Percentiles rank a stretch among this genome's conserved stretches.
phyloP scores from a whole-genome alignment of 805 yeast species.

The Yarrowia porcina region DNA sequence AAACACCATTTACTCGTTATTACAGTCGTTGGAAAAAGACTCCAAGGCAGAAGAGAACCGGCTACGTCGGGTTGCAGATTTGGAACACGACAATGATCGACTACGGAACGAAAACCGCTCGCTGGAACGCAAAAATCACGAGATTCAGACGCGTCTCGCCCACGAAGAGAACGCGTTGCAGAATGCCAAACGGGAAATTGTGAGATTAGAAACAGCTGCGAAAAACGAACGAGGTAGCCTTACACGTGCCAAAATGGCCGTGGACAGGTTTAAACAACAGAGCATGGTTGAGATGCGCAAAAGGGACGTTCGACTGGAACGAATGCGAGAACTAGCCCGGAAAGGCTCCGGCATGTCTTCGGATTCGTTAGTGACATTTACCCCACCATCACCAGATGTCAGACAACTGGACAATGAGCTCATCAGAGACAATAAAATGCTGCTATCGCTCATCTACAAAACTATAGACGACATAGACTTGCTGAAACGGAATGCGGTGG shows the following conservation, averaged over 20 bases:
- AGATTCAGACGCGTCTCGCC: background rate
- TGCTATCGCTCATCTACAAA: conserved; percentile 27
- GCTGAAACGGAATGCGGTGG: conserved; percentile 23
- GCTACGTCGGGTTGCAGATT: conserved; percentile 24
- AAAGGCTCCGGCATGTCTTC: conserved; percentile 22
- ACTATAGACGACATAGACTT: conserved; percentile 25
- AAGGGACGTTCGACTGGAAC: conserved; percentile 31
- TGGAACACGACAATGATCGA: conserved; percentile 24
- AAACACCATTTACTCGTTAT: conserved; percentile 32
- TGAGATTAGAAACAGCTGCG: background rate
- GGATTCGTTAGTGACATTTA: conserved; percentile 28
- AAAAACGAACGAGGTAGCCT: conserved; percentile 19
- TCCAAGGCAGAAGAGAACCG: conserved; percentile 26
- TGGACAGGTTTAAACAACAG: conserved; percentile 28
- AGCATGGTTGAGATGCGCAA: conserved; percentile 32
- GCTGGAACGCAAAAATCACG: background rate
- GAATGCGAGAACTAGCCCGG: conserved; percentile 30
- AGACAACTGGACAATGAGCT: conserved; percentile 16
- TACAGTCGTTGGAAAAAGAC: conserved; percentile 30
- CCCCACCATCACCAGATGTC: conserved; percentile 26
- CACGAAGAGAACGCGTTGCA: conserved; percentile 9
- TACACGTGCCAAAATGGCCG: conserved; percentile 10
- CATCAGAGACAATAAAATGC: conserved; percentile 29
- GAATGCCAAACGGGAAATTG: background rate
- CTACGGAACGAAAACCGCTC: background rate